phyloP scores from a whole-genome alignment of 805 yeast genomes.

The Kazachstania bromeliacearum region DNA sequence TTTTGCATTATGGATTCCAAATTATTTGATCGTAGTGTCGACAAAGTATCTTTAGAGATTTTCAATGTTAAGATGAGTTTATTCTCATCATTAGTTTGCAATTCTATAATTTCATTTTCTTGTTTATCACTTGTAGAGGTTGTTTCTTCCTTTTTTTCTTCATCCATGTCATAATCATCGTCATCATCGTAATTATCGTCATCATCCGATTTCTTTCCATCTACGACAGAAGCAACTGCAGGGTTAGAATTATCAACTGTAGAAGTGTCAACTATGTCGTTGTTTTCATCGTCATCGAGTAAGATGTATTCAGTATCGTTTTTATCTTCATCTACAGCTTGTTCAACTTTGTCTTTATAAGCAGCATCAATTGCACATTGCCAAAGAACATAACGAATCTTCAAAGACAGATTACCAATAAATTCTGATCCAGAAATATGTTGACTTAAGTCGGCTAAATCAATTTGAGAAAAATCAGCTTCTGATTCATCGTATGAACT shows the following conservation, averaged over 20 bases:
- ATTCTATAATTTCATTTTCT: neutral
- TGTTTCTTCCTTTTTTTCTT: neutral
- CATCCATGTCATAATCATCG: constrained; percentile 6
- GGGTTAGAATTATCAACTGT: neutral
- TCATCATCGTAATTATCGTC: constrained; percentile 13
- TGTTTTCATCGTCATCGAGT: constrained; percentile 8
- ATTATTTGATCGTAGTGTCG: constrained; percentile 27
- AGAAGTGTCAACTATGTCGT: neutral
- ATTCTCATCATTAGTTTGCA: constrained; percentile 10
- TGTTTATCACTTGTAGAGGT: neutral
- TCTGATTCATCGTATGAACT: constrained; percentile 12
- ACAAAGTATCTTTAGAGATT: constrained; percentile 29
- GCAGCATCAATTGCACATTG: constrained; percentile 41
- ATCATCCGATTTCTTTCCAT: constrained; percentile 2
- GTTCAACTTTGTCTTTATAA: constrained; percentile 22
- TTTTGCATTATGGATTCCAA: constrained; percentile 40
- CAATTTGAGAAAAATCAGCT: constrained; percentile 33
- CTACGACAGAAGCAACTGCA: too few species aligned
- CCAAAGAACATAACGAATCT: constrained; percentile 59
- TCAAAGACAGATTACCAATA: constrained; percentile 50
- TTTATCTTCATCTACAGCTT: constrained; percentile 16
- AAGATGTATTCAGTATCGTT: constrained; percentile 10
- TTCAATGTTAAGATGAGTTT: constrained; percentile 26
- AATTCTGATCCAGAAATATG: constrained; percentile 38
- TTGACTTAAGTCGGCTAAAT: constrained; percentile 31